Base-by-base conservation (phyloP, 129 eudicot genomes). In the Flaveria robusta region DNA sequence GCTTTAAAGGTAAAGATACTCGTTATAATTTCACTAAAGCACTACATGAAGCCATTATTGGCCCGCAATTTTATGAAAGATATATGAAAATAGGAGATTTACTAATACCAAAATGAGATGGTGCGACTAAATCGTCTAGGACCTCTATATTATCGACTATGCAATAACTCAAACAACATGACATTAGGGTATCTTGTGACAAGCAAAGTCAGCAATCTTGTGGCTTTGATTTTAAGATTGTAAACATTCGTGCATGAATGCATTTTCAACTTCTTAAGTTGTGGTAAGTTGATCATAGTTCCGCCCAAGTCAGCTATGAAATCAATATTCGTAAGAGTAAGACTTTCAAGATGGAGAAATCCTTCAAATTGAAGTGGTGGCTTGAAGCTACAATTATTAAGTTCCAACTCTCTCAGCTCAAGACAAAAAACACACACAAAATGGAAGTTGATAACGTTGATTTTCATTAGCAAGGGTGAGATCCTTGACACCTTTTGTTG, bases 401-500 rank as follows among this genome's bases (percentile, higher is more conserved):
- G 49, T 45, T 1, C 0, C 60, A 80, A 55, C 14, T 1, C 68
- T 58, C 74, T 74, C 63, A 80, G 56, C 9, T 43, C 45, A 8
- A 13, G 22, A 67, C 56, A 80, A 20, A 54, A 58, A 27, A 66
- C n/a, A 74, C 10, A 80, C 16, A 14, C 31, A 20, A 45, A 23
- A 18, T 14, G 80, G 74, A 43, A 66, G 52, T 42, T 41, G 13
- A 19, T 56, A 62, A 29, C 1, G n/a, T 46, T 0, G 13, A 10
- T 69, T 56, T 10, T 14, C 9, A 46, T 55, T 65, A 27, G 1
- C 11, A 51, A 73, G 29, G 16, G 7, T 2, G 24, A 63, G 19
- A 20, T 81, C 73, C 59, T 12, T 60, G 0, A 81, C 76, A 49
- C 67, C 71, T 5, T 75, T 50, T 76, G 46, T 60, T 56, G 77